Base-by-base conservation (phyloP, 371 early-diverging fungal genomes). In the Coemansia sp. region DNA sequence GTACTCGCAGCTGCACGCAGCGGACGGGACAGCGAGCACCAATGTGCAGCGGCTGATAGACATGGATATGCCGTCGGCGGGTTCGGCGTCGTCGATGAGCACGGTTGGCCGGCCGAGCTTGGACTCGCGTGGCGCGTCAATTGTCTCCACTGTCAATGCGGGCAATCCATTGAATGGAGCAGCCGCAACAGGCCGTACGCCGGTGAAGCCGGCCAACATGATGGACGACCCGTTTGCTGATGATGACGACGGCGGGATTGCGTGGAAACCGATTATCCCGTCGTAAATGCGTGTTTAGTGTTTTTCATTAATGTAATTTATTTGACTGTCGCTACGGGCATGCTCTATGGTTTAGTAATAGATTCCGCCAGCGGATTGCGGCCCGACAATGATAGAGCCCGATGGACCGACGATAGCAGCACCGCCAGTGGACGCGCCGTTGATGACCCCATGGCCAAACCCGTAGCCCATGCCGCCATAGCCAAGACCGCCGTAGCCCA, bases 351-450 rank as follows among this genome's bases (percentile, higher is more conserved):
- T 5, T 55, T 69, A 75, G n/a, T 66, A 36, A 56, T 58, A 75
- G 37, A 58, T 43, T 46, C 75, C 75, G 66, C 75, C 75, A 65
- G 75, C 65, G 69, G 69, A 75, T 57, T 75, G 75, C 14, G 75
- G 75, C 10, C 75, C 75, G 39, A 75, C 75, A 14, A 62, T 50
- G 43, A 75, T 75, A 10, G 75, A 61, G 29, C 75, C 75, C 7
- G 75, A 75, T 5, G 75, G 75, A 29, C 75, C 75, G 16, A 65
- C 47, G 43, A 75, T 69, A 2, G 66, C 58, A 7, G 75, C 75
- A 9, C 75, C 75, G 16, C 70, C 43, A 24, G 75, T 75, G 44
- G 36, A 69, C 11, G 75, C 70, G 34, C 75, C 75, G 24, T 37
- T 54, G 40, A 69, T 62, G 12, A 42, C 59, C 4, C 57, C 65